These are phyloP conservation scores for Malus orientalis DNA, from an alignment of 306 rosid genomes.

Conservation along the genomic window DNA sequence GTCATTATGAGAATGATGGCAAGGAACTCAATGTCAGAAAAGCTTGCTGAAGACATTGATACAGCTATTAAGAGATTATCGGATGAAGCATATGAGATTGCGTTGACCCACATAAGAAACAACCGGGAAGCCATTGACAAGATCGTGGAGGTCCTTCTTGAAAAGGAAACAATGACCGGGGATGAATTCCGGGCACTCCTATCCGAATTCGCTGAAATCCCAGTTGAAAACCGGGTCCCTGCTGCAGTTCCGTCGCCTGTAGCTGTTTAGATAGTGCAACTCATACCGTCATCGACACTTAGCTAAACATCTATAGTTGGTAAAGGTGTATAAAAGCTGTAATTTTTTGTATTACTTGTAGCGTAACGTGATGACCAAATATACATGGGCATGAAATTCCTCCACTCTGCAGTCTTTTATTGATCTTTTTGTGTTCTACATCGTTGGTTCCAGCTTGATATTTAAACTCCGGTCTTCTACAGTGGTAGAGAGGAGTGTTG, in stretches of 20 bases:
- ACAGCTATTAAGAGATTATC: slow-evolving; percentile 72
- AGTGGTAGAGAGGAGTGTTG: too few relatives aligned
- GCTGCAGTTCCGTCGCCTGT: slow-evolving; percentile 65
- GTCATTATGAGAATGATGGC: slow-evolving; percentile 99
- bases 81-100: slow-evolving; percentile 79
- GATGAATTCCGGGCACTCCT: slow-evolving; percentile 90
- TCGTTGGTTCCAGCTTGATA: background rate
- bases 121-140: slow-evolving; percentile 96
- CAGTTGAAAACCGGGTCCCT: slow-evolving; percentile 65
- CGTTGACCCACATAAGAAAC: slow-evolving; percentile 73
- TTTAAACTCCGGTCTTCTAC: too few relatives aligned
- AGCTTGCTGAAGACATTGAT: slow-evolving; percentile 92
- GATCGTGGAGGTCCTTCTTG: slow-evolving; percentile 84
- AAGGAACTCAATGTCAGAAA: slow-evolving; percentile 95
- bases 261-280: slow-evolving; percentile 42
- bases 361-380: slow-evolving; percentile 5
- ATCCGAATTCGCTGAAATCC: slow-evolving; percentile 85
- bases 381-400: background rate
- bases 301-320: slow-evolving; percentile 6
- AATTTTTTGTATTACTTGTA: slow-evolving; percentile 14
- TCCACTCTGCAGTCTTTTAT: background rate
- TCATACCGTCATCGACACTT: slow-evolving; percentile 17
- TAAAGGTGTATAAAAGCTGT: slow-evolving; percentile 36
- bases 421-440: too few relatives aligned
- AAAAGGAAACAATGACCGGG: slow-evolving; percentile 83